Conservation (phyloP, 176 grass and related monocot species). For the Panicum miliaceum region DNA sequence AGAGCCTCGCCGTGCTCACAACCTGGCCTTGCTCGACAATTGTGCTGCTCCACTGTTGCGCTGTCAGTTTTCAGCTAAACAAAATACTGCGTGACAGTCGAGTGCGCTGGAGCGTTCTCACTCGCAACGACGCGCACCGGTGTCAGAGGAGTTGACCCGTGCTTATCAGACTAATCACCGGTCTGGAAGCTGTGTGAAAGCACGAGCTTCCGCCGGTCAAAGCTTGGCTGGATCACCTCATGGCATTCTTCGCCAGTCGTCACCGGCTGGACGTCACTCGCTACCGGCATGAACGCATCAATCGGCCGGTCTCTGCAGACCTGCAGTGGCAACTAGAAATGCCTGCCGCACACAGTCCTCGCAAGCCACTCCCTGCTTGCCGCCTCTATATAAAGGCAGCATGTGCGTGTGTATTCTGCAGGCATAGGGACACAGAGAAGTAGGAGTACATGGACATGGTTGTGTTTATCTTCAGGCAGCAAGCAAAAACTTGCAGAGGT, state of each 20-base stretch:
- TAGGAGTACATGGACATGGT: not conserved
- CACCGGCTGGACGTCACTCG: constrained; percentile 23
- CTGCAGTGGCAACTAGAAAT: not conserved
- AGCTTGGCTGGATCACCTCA: not conserved
- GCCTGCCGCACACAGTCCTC: not conserved
- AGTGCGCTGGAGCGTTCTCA: not conserved
- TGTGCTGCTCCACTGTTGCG: not conserved
- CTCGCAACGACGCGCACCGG: not conserved
- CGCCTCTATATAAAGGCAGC: constrained; percentile 29
- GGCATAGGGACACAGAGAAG: not conserved
- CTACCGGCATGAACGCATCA: not conserved
- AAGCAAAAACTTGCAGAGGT: not conserved
- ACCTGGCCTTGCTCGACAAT: not conserved
- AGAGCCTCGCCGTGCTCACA: not conserved
- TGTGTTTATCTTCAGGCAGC: not conserved
- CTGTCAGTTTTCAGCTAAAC: not conserved
- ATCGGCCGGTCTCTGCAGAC: not conserved
- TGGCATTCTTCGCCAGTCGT: not conserved
- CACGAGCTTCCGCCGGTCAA: constrained; percentile 42
- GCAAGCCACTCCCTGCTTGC: not conserved
- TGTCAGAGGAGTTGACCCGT: constrained; percentile 23
- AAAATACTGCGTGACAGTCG: not conserved
- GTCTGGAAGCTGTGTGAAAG: constrained; percentile 38
- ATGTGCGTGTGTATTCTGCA: not conserved
- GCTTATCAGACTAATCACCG: not conserved